Base-by-base conservation (phyloP, 768 basidiomycete species). In the Galerina marginata region DNA sequence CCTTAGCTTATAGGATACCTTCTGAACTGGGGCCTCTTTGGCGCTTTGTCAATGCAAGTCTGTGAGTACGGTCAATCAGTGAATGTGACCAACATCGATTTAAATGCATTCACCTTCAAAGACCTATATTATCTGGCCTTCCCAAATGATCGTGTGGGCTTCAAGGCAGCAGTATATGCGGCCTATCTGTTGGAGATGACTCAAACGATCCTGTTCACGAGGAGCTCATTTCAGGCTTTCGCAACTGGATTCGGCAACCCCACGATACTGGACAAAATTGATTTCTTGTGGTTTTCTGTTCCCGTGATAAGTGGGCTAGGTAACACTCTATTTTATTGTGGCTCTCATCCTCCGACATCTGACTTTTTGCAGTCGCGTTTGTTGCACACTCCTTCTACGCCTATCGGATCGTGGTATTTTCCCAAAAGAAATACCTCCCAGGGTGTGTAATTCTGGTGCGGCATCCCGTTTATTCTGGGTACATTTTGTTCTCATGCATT, bases 81-180 rank as follows among this genome's bases (percentile, higher is more conserved):
- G 54, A 26, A 9, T 16, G 53, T 44, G 47, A 9, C 15, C 25
- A 16, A 15, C 23, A 40, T n/a, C 12, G 10, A 38, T 39, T 20
- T 20, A 20, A 20, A 20, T 38, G 2, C 23, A 14, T 1, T 16
- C 29, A 33, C 4, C 20, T 6, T 20, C 25, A 15, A 44, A 70
- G 67, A 70, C 46, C 50, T 70, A 9, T 70, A 70, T 42, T 70
- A 67, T 58, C 56, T 65, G 10, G 69, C 65, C 9, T 70, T 70
- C 46, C 67, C 67, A 1, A 67, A 64, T 23, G 69, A 70, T 45
- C 46, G 58, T 7, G 33, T 38, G 2, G 40, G 45, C 4, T 53
- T 50, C 40, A 68, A 68, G 37, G 20, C 56, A 26, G 37, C 62
- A 3, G 59, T 70, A 12, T 66, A 67, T 36, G 58, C 40, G 10